phyloP scores from a whole-genome alignment of 345 rosid genomes.

The Eucalyptus camaldulensis region DNA sequence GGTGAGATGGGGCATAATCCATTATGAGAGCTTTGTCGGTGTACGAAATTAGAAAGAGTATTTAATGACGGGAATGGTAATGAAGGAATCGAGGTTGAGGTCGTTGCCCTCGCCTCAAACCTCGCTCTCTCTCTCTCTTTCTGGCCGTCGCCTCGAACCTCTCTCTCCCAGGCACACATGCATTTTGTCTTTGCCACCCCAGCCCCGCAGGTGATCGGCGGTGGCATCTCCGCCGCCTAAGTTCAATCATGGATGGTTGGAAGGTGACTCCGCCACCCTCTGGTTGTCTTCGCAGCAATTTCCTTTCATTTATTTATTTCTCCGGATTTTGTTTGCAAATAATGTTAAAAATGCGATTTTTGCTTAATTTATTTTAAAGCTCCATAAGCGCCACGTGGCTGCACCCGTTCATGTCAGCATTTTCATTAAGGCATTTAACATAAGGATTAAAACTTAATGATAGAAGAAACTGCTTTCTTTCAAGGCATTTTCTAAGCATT shows the following conservation, averaged over 20 bases:
- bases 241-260: not conserved
- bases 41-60: not conserved
- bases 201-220: not conserved
- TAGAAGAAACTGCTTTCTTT: too few species aligned
- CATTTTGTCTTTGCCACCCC: not conserved
- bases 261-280: not conserved
- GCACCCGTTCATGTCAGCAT: not conserved
- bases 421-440: not conserved
- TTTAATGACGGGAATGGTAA: not conserved
- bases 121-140: not conserved
- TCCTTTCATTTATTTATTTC: not conserved
- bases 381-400: not conserved
- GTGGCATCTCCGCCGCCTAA: not conserved
- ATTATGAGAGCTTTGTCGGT: not conserved
- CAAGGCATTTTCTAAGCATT: too few species aligned
- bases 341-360: not conserved
- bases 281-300: not conserved
- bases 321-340: rapidly evolving
- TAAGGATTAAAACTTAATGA: rapidly evolving
- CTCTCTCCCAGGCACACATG: not conserved
- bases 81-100: not conserved
- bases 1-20: not conserved
- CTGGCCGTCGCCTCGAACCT: too few species aligned
- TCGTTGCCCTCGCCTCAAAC: too few species aligned
- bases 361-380: not conserved